Evolutionary conservation across 2,329 filamentous ascomycete genomes (phyloP), one percentile per base, ranked within the genome.

Genomic region (Trichoderma pleuroti): DNA sequence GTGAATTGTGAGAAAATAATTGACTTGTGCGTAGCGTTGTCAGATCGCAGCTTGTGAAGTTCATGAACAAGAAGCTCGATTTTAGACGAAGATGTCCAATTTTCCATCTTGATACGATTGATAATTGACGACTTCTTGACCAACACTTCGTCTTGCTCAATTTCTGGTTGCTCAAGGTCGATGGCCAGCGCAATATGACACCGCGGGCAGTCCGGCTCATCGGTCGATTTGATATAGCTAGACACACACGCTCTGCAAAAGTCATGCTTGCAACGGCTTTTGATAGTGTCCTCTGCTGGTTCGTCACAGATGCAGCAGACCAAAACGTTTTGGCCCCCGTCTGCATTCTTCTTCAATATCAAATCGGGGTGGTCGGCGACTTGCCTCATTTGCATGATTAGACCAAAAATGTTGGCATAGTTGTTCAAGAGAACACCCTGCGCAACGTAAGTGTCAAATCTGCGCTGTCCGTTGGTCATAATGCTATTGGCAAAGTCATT

Each of bases 311-410:
- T 96, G 80, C 93, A 93, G 82, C 95, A 98, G 54, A 97, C 90
- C 42, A 97, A 84, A 14, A 97, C 86, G 74, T 98, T 98, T 80
- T 97, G 93, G 2, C 94, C 94, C 67, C 92, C 93, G 75, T 94
- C 90, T 3, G 87, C 88, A 73, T 95, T 89, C 82, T 96, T 98
- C 83, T 95, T 97, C 72, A 98, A 82, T 62, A 99, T 92, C 42
- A 99, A 82, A 81, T 99, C 96, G 0, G 96, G 96, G 78, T 99
- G 96, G 75, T 99, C 96, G 9, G 96, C 94, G 30, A 98, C 93
- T 82, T 99, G 96, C 69, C 96, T 92, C 95, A 99, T 98, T 81
- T 97, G 94, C 93, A 98, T 98, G 78, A 99, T 98, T 69, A 99
- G 87, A 78, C 94, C 95, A 77, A 99, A 99, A 74, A 99, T 98